These are phyloP conservation scores for Rostrohypoxylon terebratum DNA, from an alignment of 495 filamentous ascomycete genomes.

Conservation along the genomic window DNA sequence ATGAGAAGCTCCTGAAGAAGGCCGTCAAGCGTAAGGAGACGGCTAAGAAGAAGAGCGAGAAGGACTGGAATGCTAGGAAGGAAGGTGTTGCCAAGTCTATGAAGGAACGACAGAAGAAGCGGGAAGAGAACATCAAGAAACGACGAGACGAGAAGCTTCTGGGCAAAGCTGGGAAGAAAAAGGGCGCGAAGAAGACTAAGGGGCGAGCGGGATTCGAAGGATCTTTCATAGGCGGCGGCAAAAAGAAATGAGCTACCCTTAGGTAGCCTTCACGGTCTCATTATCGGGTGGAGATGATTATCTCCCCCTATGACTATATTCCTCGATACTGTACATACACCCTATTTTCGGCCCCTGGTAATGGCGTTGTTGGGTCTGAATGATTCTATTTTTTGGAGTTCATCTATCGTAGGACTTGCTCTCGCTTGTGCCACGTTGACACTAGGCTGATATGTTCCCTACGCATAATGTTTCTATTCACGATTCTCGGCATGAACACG, in stretches of 20 bases:
- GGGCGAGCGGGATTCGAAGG: slow-evolving; percentile 89
- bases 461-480: too few species aligned
- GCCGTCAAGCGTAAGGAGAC: slow-evolving; percentile 92
- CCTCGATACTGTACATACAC: slow-evolving; percentile 13
- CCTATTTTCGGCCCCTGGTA: slow-evolving; percentile 2
- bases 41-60: slow-evolving; percentile 87
- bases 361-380: slow-evolving; percentile 8
- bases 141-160: slow-evolving; percentile 78
- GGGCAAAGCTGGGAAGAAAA: slow-evolving; percentile 72
- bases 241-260: slow-evolving; percentile 47
- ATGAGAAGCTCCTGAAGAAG: slow-evolving; percentile 91
- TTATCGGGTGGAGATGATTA: background rate
- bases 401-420: background rate
- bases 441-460: background rate
- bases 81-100: slow-evolving; percentile 80
- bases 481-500: too few species aligned
- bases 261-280: background rate
- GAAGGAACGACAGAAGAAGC: slow-evolving; percentile 83
- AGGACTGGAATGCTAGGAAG: slow-evolving; percentile 87
- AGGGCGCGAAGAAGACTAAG: slow-evolving; percentile 66
- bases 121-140: slow-evolving; percentile 88
- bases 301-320: background rate
- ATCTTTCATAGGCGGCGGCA: slow-evolving; percentile 74
- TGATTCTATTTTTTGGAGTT: background rate
- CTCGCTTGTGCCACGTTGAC: background rate